A percentile compares a stretch with the other conserved stretches of the same genome.
phyloP scores from a whole-genome alignment of 225 moss, liverwort and hornwort genomes.

The Neckera pumila region DNA sequence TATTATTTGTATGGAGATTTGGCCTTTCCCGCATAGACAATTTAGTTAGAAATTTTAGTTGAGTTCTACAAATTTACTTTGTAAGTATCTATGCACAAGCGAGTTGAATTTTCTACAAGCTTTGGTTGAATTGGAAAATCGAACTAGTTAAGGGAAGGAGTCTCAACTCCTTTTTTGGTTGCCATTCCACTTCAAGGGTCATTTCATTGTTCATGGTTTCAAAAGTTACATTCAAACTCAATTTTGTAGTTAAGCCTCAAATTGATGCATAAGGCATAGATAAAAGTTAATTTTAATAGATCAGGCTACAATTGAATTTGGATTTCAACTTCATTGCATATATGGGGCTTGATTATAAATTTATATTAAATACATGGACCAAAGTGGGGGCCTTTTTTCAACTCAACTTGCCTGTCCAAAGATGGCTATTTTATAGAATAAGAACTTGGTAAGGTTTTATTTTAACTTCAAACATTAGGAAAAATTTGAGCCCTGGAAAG shows the following conservation, averaged over 20 bases:
- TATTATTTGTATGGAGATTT: neutral
- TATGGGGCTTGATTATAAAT: neutral
- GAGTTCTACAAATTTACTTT: neutral
- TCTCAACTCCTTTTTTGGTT: no score
- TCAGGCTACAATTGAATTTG: neutral
- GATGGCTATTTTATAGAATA: no score
- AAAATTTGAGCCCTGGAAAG: no score
- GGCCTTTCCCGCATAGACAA: fast-evolving
- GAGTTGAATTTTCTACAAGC: neutral
- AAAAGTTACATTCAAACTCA: neutral
- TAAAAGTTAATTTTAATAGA: no score
- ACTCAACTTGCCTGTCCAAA: fast-evolving
- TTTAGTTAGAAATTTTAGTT: neutral
- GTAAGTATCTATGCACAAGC: fast-evolving
- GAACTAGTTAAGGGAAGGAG: fast-evolving
- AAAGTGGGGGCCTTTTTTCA: neutral
- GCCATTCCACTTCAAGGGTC: fast-evolving
- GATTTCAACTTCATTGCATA: neutral
- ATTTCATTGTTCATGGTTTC: fast-evolving
- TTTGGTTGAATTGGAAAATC: neutral
- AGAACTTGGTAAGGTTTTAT: no score
- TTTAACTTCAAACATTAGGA: no score
- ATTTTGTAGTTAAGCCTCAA: neutral
- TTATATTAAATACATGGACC: neutral
- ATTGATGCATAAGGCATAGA: fast-evolving